Evolutionary conservation across 345 rosid species (phyloP).

Genomic region (Psidium guajava): DNA sequence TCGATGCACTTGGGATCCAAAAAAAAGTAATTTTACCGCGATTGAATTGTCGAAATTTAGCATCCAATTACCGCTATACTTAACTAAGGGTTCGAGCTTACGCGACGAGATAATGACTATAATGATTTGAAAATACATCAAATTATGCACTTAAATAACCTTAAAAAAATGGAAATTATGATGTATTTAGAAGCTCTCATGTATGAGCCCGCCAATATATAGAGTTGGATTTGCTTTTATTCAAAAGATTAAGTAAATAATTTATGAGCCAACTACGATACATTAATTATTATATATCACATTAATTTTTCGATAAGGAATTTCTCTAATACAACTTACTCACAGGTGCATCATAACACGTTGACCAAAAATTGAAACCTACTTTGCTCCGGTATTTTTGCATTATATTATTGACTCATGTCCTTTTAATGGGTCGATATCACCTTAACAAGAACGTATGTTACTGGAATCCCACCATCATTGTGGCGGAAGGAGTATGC

Average conservation of each 20-base stretch:
- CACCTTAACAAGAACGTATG: not conserved
- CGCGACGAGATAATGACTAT: not conserved
- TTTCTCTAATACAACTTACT: too few species aligned
- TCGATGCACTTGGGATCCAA: not conserved
- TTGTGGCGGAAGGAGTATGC: not conserved
- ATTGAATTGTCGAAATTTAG: not conserved
- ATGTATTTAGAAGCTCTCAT: too few species aligned
- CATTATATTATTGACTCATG: accelerated
- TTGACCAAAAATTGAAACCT: not conserved
- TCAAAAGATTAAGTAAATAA: too few species aligned
- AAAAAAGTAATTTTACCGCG: not conserved
- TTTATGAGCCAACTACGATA: too few species aligned
- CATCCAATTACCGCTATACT: not conserved
- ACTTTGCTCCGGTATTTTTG: not conserved
- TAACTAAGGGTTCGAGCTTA: too few species aligned
- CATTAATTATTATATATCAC: too few species aligned
- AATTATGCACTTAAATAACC: too few species aligned
- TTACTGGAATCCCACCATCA: not conserved
- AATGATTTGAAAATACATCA: not conserved
- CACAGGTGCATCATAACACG: too few species aligned
- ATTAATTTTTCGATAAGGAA: too few species aligned
- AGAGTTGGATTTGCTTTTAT: too few species aligned
- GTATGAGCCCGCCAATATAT: too few species aligned
- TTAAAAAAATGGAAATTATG: too few species aligned
- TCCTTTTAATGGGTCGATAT: not conserved